Conservation (phyloP, 2,329 filamentous ascomycete species). For the Cercospora citrullina region DNA sequence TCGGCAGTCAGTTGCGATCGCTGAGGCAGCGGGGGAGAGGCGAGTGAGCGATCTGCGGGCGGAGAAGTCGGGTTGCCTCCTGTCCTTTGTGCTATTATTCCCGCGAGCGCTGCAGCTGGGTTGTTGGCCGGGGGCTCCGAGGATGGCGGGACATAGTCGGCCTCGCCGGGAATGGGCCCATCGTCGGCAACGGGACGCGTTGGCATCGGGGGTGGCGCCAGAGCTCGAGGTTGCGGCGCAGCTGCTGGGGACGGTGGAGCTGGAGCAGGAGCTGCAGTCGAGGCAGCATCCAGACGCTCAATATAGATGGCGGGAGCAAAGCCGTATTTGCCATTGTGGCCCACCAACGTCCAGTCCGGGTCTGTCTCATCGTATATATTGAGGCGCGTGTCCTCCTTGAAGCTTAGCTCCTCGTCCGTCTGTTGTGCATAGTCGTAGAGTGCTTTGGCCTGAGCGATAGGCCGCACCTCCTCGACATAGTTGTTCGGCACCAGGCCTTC, state of each 20-base stretch:
- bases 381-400: slow-evolving; percentile 81
- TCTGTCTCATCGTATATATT: slow-evolving; percentile 87
- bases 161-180: slow-evolving; percentile 42
- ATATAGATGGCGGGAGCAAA: slow-evolving; percentile 98
- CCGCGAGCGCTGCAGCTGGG: slow-evolving; percentile 61
- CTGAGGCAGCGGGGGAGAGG: slow-evolving; percentile 55
- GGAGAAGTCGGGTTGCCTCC: slow-evolving; percentile 37
- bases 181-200: slow-evolving; percentile 40
- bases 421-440: slow-evolving; percentile 97
- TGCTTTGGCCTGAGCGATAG: slow-evolving; percentile 74
- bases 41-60: slow-evolving; percentile 37
- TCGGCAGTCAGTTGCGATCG: slow-evolving; percentile 63
- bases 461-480: slow-evolving; percentile 82
- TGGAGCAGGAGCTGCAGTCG: slow-evolving; percentile 44
- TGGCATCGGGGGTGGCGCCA: slow-evolving; percentile 43
- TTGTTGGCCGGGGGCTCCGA: slow-evolving; percentile 45
- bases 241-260: slow-evolving; percentile 40
- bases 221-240: slow-evolving; percentile 41
- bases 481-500: slow-evolving; percentile 89
- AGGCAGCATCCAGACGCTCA: slow-evolving; percentile 60
- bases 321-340: slow-evolving; percentile 79
- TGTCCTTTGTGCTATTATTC: slow-evolving; percentile 52
- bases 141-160: slow-evolving; percentile 46
- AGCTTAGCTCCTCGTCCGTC: slow-evolving; percentile 96
- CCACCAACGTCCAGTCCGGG: slow-evolving; percentile 94